These are phyloP conservation scores for Cyclotella cryptica DNA, from an alignment of 108 stramenopile species.

Conservation along the genomic window DNA sequence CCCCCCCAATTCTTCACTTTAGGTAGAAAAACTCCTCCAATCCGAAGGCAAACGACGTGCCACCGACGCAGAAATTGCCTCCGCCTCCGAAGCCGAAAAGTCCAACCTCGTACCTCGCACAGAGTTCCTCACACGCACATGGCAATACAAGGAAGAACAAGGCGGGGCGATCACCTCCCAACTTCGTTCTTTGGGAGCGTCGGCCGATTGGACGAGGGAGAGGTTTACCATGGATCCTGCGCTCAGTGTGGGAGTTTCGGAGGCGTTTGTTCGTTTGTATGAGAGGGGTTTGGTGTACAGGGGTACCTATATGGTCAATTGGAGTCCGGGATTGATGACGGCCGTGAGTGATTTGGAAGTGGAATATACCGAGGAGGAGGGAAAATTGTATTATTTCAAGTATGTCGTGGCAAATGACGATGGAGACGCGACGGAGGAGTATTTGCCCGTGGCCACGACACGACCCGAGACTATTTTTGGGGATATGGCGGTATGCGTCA, in stretches of 20 bases:
- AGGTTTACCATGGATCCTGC: constrained; percentile 97
- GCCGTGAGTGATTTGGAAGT: constrained; percentile 98
- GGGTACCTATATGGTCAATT: constrained; percentile 98
- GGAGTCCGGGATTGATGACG: constrained; percentile 97
- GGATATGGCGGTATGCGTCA: constrained; percentile 95
- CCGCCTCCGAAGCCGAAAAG: constrained; percentile 66
- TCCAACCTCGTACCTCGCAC: constrained; percentile 79
- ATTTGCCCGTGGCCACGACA: constrained; percentile 93
- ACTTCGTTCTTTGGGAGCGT: constrained; percentile 94
- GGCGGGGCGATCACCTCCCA: constrained; percentile 95
- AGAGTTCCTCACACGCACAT: constrained; percentile 87
- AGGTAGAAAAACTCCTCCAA: constrained; percentile 84
- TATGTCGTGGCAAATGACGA: constrained; percentile 86
- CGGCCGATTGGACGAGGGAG: constrained; percentile 98
- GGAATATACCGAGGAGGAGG: constrained; percentile 92
- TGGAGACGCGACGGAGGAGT: constrained; percentile 60
- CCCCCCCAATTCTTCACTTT: not conserved
- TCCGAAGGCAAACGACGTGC: constrained; percentile 72
- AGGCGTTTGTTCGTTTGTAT: constrained; percentile 96
- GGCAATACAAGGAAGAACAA: constrained; percentile 95
- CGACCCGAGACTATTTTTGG: constrained; percentile 96
- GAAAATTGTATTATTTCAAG: constrained; percentile 97
- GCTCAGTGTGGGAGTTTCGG: constrained; percentile 86
- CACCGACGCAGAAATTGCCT: constrained; percentile 35
- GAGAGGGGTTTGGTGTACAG: constrained; percentile 96